phyloP scores from a whole-genome alignment of 768 basidiomycete genomes.

The Leucosporidium scottii region DNA sequence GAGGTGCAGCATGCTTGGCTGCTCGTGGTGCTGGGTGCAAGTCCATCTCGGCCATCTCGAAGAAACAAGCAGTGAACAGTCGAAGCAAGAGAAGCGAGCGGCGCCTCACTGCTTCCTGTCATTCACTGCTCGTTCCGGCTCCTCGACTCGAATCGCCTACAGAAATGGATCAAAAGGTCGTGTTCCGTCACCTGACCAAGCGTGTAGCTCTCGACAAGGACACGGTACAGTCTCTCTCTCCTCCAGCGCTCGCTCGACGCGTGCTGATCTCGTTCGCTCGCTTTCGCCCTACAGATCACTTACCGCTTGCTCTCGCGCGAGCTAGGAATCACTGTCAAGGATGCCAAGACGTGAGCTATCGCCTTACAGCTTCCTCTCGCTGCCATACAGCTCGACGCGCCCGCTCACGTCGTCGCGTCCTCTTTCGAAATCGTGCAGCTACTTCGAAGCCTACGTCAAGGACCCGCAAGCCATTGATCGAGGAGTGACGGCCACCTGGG shows the following conservation, averaged over 20 bases:
- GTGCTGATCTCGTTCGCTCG: background rate
- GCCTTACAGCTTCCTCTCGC: no score
- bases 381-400: no score
- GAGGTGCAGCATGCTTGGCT: no score
- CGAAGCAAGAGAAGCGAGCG: no score
- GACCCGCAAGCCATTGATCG: background rate
- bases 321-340: background rate
- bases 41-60: no score
- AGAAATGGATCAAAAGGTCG: background rate
- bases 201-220: conserved; percentile 1
- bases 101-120: no score
- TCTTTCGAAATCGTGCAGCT: background rate
- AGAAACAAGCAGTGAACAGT: no score
- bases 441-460: background rate
- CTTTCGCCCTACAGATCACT: background rate
- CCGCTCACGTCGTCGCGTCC: no score
- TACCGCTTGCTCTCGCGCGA: conserved; percentile 8
- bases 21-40: no score
- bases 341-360: background rate
- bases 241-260: background rate
- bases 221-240: background rate
- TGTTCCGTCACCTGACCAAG: background rate
- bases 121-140: no score
- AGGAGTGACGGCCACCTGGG: background rate
- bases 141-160: background rate